phyloP scores from a whole-genome alignment of 2,329 filamentous ascomycete genomes.

The Penicillium thymicola region DNA sequence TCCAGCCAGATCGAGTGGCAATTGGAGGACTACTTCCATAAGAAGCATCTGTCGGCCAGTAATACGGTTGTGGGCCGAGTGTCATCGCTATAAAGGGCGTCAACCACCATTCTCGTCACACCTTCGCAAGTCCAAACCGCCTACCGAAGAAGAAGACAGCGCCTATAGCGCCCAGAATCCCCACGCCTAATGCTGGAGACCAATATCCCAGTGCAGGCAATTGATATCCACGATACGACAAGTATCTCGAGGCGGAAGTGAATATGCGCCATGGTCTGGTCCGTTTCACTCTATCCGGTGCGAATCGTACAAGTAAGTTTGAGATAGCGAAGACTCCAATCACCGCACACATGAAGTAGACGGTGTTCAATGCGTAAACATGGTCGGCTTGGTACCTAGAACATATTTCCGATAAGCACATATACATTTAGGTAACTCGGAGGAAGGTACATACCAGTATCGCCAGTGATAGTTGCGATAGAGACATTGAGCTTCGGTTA shows the following conservation, averaged over 20 bases:
- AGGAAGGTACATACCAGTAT: constrained; percentile 28
- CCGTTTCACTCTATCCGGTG: constrained; percentile 27
- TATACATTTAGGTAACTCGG: background rate
- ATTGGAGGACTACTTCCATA: constrained; percentile 54
- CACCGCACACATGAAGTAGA: constrained; percentile 52
- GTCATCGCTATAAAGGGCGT: constrained; percentile 40
- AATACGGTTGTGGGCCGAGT: constrained; percentile 52
- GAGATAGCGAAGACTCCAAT: constrained; percentile 50
- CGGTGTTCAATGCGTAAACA: constrained; percentile 51
- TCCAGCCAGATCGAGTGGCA: constrained; percentile 52
- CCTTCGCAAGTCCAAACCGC: constrained; percentile 16
- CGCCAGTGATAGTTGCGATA: constrained; percentile 28
- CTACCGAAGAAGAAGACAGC: constrained; percentile 47
- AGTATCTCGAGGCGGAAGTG: constrained; percentile 40
- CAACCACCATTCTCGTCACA: background rate
- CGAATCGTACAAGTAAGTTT: constrained; percentile 32
- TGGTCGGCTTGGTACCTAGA: constrained; percentile 54
- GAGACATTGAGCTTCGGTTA: constrained; percentile 31
- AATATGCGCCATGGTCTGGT: constrained; percentile 32
- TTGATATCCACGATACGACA: constrained; percentile 43
- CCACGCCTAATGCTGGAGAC: constrained; percentile 47
- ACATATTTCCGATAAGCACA: background rate
- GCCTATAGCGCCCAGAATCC: constrained; percentile 42
- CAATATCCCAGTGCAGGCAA: constrained; percentile 38
- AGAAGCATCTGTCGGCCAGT: constrained; percentile 50